Evolutionary conservation across 257 asterid species (phyloP).

Genomic region (Primulina eburnea): DNA sequence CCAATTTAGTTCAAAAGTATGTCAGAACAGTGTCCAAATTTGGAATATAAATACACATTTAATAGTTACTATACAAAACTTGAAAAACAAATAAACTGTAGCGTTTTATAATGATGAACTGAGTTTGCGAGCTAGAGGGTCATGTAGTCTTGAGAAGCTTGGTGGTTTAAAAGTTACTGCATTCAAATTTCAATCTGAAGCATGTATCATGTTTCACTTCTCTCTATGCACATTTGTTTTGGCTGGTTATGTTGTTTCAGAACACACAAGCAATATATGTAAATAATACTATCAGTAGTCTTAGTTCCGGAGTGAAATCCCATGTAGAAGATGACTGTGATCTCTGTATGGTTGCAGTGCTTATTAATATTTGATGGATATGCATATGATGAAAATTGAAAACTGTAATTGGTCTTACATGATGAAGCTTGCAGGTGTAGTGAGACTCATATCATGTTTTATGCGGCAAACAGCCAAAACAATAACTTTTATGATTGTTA

Average conservation of each 20-base stretch:
- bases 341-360: constrained; percentile 4
- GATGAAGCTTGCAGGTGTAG: constrained; percentile 1
- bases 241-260: neutral
- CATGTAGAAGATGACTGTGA: constrained; percentile 1
- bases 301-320: constrained; percentile 2
- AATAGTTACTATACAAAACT: neutral
- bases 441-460: neutral
- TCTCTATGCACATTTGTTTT: neutral
- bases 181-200: constrained; percentile 1
- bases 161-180: constrained; percentile 15
- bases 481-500: neutral
- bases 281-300: neutral
- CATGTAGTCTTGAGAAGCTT: neutral
- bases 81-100: neutral
- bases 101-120: neutral
- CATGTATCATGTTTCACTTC: constrained; percentile 8
- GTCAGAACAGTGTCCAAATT: constrained; percentile 16
- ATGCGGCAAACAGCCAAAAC: constrained; percentile 6
- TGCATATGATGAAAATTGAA: neutral
- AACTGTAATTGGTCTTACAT: neutral
- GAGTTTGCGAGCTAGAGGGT: constrained; percentile 7
- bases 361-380: constrained; percentile 7
- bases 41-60: neutral
- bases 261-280: neutral
- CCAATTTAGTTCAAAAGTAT: constrained; percentile 58